These are phyloP conservation scores for Capsicum chinense DNA, from an alignment of 257 asterid species.

Conservation along the genomic window DNA sequence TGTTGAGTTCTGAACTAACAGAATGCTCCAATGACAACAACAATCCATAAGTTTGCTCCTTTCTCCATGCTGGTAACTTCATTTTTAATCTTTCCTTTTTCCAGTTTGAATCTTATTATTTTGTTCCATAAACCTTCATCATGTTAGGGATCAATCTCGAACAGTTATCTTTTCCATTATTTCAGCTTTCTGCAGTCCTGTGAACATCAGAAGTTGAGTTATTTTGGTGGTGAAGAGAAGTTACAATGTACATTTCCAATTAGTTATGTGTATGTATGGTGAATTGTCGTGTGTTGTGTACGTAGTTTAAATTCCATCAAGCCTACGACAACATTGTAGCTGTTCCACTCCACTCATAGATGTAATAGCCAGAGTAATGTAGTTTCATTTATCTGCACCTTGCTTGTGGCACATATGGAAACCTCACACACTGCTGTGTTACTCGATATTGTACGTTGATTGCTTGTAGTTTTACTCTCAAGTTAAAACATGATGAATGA, in stretches of 20 bases:
- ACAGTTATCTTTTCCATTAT: background rate
- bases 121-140: background rate
- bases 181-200: background rate
- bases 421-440: background rate
- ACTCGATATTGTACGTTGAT: too few relatives aligned
- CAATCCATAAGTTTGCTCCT: slow-evolving; percentile 36
- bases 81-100: background rate
- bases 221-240: slow-evolving; percentile 14
- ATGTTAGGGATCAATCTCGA: background rate
- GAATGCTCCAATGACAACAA: slow-evolving; percentile 41
- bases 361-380: background rate
- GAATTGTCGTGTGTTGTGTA: background rate
- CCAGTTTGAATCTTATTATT: background rate
- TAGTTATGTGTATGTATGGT: background rate
- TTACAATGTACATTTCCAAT: background rate
- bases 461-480: too few relatives aligned
- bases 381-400: background rate
- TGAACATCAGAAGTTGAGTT: background rate
- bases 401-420: background rate
- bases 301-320: background rate
- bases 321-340: background rate
- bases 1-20: slow-evolving; percentile 80
- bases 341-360: background rate
- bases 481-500: too few relatives aligned
- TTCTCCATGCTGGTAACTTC: slow-evolving; percentile 26